phyloP scores from a whole-genome alignment of 83 land plant species.

The Isoetes engelmannii region DNA sequence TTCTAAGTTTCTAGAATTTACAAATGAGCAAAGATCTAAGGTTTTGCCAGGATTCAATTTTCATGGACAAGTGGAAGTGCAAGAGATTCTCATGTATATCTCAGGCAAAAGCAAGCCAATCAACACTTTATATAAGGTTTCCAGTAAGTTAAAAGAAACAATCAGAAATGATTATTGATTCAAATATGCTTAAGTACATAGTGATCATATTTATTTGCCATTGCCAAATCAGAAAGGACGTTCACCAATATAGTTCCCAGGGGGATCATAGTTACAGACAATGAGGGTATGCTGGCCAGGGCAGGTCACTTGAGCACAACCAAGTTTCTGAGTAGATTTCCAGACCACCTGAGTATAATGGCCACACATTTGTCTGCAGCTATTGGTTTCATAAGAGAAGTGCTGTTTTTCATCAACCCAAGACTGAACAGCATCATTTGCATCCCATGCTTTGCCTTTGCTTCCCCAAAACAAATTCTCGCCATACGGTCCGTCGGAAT shows the following conservation, averaged over 20 bases:
- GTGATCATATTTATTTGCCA: no score
- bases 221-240: slow-evolving; percentile 35
- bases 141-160: no score
- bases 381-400: slow-evolving; percentile 35
- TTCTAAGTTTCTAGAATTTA: no score
- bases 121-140: no score
- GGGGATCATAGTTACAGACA: slow-evolving; percentile 34
- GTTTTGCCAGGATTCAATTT: no score
- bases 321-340: slow-evolving; percentile 17
- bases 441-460: neutral
- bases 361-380: slow-evolving; percentile 32
- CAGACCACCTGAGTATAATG: slow-evolving; percentile 42
- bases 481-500: slow-evolving; percentile 47
- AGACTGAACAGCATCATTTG: slow-evolving; percentile 22
- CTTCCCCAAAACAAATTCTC: slow-evolving; percentile 43
- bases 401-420: slow-evolving; percentile 44
- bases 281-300: slow-evolving; percentile 13
- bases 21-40: no score
- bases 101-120: no score
- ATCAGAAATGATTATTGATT: no score
- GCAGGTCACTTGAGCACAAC: slow-evolving; percentile 24
- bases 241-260: slow-evolving; percentile 28
- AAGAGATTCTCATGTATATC: no score
- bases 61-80: no score
- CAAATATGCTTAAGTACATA: no score